Percentiles rank a stretch among this genome's conserved stretches.
Evolutionary conservation across 1,284 basidiomycete genomes (phyloP).

Genomic region (Cutaneotrichosporon sp.): DNA sequence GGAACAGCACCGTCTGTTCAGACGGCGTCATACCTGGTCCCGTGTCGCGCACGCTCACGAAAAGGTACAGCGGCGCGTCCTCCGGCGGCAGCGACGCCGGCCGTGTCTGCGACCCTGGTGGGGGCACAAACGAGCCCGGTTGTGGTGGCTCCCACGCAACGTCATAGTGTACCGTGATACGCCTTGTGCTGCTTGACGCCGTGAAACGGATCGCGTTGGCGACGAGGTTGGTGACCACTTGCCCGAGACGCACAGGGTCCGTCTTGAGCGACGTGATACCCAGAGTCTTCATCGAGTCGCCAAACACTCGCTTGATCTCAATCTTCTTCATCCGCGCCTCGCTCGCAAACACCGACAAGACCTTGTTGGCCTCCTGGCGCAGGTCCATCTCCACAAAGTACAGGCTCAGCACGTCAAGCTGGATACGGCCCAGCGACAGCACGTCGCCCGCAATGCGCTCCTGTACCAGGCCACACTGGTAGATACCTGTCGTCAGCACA

Average conservation of each 20-base stretch:
- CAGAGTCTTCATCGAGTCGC: constrained; percentile 24
- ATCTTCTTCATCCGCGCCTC: constrained; percentile 41
- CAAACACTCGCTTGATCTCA: constrained; percentile 30
- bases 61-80: constrained; percentile 39
- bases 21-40: constrained; percentile 43
- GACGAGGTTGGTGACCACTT: constrained; percentile 36
- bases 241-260: constrained; percentile 45
- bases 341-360: constrained; percentile 33
- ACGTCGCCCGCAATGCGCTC: constrained; percentile 50
- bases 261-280: constrained; percentile 34
- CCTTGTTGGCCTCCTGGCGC: constrained; percentile 40
- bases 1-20: constrained; percentile 41
- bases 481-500: constrained; percentile 17
- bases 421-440: constrained; percentile 47
- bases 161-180: constrained; percentile 31
- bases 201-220: constrained; percentile 34
- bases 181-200: constrained; percentile 8
- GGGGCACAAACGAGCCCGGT: not conserved
- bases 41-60: constrained; percentile 41
- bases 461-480: constrained; percentile 47
- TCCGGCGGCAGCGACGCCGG: constrained; percentile 20
- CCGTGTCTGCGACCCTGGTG: not conserved
- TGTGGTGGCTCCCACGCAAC: constrained; percentile 22
- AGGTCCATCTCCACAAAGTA: constrained; percentile 45
- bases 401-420: constrained; percentile 42